Base-by-base conservation (phyloP, 2,329 filamentous ascomycete genomes). In the Biscogniauxia marginata region DNA sequence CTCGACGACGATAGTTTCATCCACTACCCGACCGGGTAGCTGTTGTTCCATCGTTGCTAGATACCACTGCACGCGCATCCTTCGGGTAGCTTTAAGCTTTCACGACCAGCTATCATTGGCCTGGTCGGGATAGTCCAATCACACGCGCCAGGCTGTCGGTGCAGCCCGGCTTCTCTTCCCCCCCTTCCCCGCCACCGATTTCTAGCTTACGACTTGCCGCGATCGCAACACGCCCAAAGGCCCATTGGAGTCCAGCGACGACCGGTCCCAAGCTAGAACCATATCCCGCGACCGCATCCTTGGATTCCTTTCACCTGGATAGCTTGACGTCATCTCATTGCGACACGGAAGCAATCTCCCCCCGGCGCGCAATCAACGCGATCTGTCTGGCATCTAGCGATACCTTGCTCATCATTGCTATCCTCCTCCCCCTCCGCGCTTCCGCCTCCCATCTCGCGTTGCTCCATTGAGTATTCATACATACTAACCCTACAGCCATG, bases 401-500 rank as follows among this genome's bases (percentile, higher is more conserved):
- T 34, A 34, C 13, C 30, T n/a, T 39, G 23, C 45, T 18, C 44
- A n/a, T 20, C 23, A 9, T 13, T 46, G 34, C 47, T 39, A 44
- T 46, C 21, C 39, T 20, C n/a, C 7, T 46, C 18, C 45, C 5
- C 20, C 21, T 21, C 45, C 20, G 11, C 7, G 7, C 7, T 18
- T 18, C 3, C 3, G 11, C 11, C n/a, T 21, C 4, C 8, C 6
- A 43, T 7, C 16, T 22, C 30, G 8, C 16, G n/a, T 46, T 34
- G 13, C 19, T 46, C 39, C 13, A 30, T 13, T 21, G n/a, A n/a
- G n/a, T n/a, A n/a, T n/a, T n/a, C n/a, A n/a, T n/a, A n/a, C n/a
- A n/a, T n/a, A n/a, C n/a, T n/a, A n/a, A 7, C 23, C 13, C 13
- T 16, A 45, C 22, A 48, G 67, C 61, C 63, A 77, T 76, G 74